Evolutionary conservation across 768 basidiomycete species (phyloP), one percentile per base, ranked within the genome.

Genomic region (Amanita pseudoporphyria): DNA sequence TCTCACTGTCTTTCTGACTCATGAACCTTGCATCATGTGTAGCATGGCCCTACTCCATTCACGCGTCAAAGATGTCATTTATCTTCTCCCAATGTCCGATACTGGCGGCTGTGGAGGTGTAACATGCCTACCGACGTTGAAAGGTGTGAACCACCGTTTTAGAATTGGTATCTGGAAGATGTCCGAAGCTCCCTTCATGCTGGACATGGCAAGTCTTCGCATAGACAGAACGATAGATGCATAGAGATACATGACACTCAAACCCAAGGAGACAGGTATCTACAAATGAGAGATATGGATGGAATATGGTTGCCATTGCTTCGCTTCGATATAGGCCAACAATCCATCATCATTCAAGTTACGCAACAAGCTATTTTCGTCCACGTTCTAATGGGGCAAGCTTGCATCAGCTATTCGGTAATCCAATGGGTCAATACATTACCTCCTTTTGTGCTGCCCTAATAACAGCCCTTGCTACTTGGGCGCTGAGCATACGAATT

Each of bases 21-120:
- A 99, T 65, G 96, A 99, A 58, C 96, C 96, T 0, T 99, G 96
- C 57, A 77, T 99, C 50, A 92, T 98, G 90, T 99, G 96, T 64
- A 80, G 83, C 58, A 99, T 99, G 96, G 90, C 93, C 2, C 68
- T 98, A 18, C 69, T 96, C 5, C 96, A 99, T 65, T 93, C 89
- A 1, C 79, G 96, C n/a, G 90, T 97, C 49, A 84, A 86, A 57
- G 82, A 92, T 53, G 76, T 98, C 5, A 75, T 89, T 60, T 81
- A 83, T 60, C 61, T 97, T 30, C 60, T 78, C 21, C 77, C 84
- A 1, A 88, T 87, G 80, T 66, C 72, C 0, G 67, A 73, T 46
- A 93, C 90, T 0, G 95, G 96, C 22, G 95, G 94, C 0, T 92
- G 90, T 53, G 90, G 93, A 10, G 78, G 88, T 26, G 60, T 73